These are phyloP conservation scores for Xylariaceae sp. DNA, from an alignment of 2,329 filamentous ascomycete species.

Conservation along the genomic window DNA sequence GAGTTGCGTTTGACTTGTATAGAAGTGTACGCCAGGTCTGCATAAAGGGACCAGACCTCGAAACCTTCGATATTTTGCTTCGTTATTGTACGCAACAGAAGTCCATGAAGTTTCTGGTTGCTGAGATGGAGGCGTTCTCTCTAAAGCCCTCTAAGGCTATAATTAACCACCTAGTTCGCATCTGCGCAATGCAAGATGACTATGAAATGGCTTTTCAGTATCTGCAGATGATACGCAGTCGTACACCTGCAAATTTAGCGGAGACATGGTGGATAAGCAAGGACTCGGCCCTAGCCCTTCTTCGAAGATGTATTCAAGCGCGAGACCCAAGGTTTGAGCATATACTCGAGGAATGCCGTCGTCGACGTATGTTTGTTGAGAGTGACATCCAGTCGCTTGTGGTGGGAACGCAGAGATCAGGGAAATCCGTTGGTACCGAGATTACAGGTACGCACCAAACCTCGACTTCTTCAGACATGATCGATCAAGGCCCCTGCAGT, in stretches of 20 bases:
- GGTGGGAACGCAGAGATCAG: no score
- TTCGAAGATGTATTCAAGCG: constrained; percentile 42
- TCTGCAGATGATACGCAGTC: constrained; percentile 36
- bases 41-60: constrained; percentile 41
- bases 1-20: constrained; percentile 45
- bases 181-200: constrained; percentile 41
- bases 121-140: constrained; percentile 47
- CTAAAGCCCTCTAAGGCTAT: constrained; percentile 39
- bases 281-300: constrained; percentile 42
- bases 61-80: constrained; percentile 47
- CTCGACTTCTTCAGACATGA: not conserved
- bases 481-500: not conserved
- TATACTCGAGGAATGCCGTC: constrained; percentile 42
- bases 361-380: constrained; percentile 36
- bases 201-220: constrained; percentile 44
- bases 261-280: constrained; percentile 42
- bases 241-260: constrained; percentile 17
- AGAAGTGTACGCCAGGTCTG: constrained; percentile 45
- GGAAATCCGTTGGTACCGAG: constrained; percentile 2
- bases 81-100: constrained; percentile 34
- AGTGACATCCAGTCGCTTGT: constrained; percentile 35
- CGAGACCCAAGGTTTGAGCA: constrained; percentile 43
- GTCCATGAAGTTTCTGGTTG: constrained; percentile 42
- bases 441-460: not conserved
- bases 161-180: constrained; percentile 43